Conservation (phyloP, 441 rosid species). For the Pelargonium myrrhifolium region DNA sequence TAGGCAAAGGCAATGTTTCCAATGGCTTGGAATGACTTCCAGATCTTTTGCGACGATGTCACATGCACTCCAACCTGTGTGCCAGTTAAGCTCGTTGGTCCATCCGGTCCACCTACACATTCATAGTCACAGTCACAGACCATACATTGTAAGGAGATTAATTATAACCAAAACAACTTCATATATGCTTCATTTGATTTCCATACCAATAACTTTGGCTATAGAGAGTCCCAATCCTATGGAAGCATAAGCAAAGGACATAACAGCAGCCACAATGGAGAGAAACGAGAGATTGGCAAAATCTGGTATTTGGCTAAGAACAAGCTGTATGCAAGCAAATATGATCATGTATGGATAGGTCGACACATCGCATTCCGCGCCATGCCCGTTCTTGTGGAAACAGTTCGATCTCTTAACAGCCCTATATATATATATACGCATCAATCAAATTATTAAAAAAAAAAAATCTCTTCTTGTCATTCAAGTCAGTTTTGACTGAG, state of each 20-base stretch:
- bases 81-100: constrained; percentile 55
- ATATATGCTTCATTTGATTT: not conserved
- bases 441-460: not conserved
- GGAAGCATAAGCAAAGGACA: constrained; percentile 72
- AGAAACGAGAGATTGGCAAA: constrained; percentile 93
- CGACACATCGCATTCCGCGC: constrained; percentile 46
- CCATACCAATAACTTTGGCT: constrained; percentile 52
- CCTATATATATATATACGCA: not conserved
- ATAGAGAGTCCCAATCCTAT: constrained; percentile 77
- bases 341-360: constrained; percentile 63
- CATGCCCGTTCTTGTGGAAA: constrained; percentile 67
- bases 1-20: constrained; percentile 85
- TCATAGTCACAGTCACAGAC: too few relatives aligned
- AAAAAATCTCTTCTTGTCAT: too few relatives aligned
- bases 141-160: too few relatives aligned
- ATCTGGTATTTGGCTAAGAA: constrained; percentile 75
- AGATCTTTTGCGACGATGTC: constrained; percentile 61
- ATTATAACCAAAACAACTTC: not conserved
- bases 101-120: constrained; percentile 26
- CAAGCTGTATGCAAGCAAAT: constrained; percentile 56
- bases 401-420: constrained; percentile 79
- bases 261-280: constrained; percentile 66
- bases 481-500: not conserved
- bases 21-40: constrained; percentile 68
- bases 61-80: constrained; percentile 58